Evolutionary conservation across 2,329 filamentous ascomycete species (phyloP).

Genomic region (Mycocentrospora acerina): DNA sequence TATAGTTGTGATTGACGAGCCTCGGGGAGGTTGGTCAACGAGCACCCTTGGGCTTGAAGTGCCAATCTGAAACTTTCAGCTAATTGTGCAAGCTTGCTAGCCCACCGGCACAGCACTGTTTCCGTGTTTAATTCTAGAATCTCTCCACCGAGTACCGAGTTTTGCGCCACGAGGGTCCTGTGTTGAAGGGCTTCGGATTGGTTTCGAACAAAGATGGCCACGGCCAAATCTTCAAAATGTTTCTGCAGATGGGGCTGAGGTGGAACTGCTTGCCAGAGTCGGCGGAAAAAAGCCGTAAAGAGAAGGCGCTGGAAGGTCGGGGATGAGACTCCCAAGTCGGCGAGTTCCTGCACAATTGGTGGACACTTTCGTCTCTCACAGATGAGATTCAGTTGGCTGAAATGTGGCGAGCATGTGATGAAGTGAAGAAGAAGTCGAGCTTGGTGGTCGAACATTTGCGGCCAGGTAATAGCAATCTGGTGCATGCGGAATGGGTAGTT

Average conservation of each 20-base stretch:
- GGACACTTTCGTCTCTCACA: constrained; percentile 47
- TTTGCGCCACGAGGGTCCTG: background rate
- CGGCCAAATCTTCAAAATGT: constrained; percentile 8
- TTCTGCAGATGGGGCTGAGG: background rate
- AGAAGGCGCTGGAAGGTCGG: constrained; percentile 55
- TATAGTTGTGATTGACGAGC: background rate
- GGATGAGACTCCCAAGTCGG: constrained; percentile 54
- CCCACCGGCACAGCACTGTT: constrained; percentile 7
- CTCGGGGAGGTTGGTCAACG: background rate
- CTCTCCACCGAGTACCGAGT: background rate
- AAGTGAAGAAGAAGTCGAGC: constrained; percentile 41
- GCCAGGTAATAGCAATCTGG: constrained; percentile 24
- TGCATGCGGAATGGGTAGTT: constrained; percentile 49
- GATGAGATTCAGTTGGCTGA: constrained; percentile 5
- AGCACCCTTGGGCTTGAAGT: background rate
- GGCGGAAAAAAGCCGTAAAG: constrained; percentile 54
- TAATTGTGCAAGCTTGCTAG: constrained; percentile 3
- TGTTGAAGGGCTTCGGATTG: constrained; percentile 8
- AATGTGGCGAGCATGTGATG: constrained; percentile 39
- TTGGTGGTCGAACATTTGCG: constrained; percentile 36
- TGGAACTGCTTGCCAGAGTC: constrained; percentile 35
- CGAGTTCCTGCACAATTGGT: constrained; percentile 59
- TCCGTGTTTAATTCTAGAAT: background rate
- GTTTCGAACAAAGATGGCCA: constrained; percentile 8
- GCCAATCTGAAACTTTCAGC: constrained; percentile 1